Percentiles rank a stretch among this genome's conserved stretches.
Evolutionary conservation across 1,284 basidiomycete genomes (phyloP).

Genomic region (Lentinula novae-zelandiae): DNA sequence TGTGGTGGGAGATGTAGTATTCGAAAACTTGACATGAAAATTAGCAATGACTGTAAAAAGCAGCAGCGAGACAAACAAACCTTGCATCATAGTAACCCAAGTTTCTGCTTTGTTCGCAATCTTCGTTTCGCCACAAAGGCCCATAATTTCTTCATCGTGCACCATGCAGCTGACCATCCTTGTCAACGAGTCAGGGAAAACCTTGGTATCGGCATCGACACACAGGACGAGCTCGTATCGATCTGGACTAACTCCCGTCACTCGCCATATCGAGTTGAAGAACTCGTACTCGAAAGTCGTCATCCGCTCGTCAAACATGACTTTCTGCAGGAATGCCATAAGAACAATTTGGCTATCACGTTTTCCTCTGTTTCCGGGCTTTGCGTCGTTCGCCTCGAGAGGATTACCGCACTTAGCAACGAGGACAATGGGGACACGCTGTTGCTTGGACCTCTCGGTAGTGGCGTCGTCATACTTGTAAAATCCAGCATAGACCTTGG

Average conservation of each 20-base stretch:
- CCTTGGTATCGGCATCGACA: slow-evolving; percentile 98
- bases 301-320: slow-evolving; percentile 99
- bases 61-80: slow-evolving; percentile 39
- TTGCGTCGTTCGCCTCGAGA: slow-evolving; percentile 81
- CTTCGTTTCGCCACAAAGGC: slow-evolving; percentile 97
- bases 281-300: slow-evolving; percentile 99
- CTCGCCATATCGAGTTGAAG: slow-evolving; percentile 95
- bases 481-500: slow-evolving; percentile 97
- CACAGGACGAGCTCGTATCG: slow-evolving; percentile 95
- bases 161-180: slow-evolving; percentile 95
- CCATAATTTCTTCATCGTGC: slow-evolving; percentile 97
- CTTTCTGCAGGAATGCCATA: slow-evolving; percentile 97
- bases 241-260: slow-evolving; percentile 94
- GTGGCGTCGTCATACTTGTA: slow-evolving; percentile 95
- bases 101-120: slow-evolving; percentile 98
- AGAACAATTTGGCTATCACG: slow-evolving; percentile 97
- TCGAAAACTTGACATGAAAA: slow-evolving; percentile 74
- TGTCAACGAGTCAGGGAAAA: slow-evolving; percentile 91
- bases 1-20: slow-evolving; percentile 99
- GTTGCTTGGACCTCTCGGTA: slow-evolving; percentile 91
- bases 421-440: slow-evolving; percentile 92
- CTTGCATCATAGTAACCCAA: slow-evolving; percentile 99
- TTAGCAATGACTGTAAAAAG: slow-evolving; percentile 12
- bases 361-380: slow-evolving; percentile 98
- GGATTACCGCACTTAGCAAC: slow-evolving; percentile 95